These are phyloP conservation scores for Udeniomyces megalosporus DNA, from an alignment of 768 basidiomycete genomes.

Conservation along the genomic window DNA sequence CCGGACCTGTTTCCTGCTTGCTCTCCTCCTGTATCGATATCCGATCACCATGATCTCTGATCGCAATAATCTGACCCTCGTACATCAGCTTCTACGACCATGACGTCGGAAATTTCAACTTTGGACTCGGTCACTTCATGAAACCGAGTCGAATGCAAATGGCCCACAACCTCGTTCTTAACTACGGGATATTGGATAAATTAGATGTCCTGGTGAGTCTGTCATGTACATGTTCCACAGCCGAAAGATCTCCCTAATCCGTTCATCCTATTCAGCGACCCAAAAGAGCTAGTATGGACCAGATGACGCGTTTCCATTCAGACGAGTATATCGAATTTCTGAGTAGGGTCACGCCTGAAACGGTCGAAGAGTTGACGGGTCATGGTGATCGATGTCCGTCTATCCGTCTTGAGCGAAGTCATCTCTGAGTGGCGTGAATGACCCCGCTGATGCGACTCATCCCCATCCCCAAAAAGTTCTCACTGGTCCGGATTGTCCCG, in stretches of 20 bases:
- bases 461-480: conserved; percentile 29
- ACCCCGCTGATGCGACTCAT: no score
- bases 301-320: conserved; percentile 89
- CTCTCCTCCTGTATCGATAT: no score
- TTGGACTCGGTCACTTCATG: conserved; percentile 51
- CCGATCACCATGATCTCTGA: no score
- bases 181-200: conserved; percentile 83
- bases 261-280: conserved; percentile 39
- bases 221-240: no score
- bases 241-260: neutral
- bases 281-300: conserved; percentile 49
- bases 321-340: conserved; percentile 97
- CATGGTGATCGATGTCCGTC: conserved; percentile 68
- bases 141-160: conserved; percentile 91
- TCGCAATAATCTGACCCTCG: neutral
- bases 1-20: no score
- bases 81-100: neutral
- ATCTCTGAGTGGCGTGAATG: no score
- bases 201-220: conserved; percentile 73
- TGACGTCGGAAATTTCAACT: conserved; percentile 44
- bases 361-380: conserved; percentile 65
- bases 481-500: conserved; percentile 85
- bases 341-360: conserved; percentile 76
- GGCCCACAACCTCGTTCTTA: conserved; percentile 75
- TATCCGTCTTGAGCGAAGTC: no score